Conservation (phyloP, 345 rosid species). For the Salix udensis region DNA sequence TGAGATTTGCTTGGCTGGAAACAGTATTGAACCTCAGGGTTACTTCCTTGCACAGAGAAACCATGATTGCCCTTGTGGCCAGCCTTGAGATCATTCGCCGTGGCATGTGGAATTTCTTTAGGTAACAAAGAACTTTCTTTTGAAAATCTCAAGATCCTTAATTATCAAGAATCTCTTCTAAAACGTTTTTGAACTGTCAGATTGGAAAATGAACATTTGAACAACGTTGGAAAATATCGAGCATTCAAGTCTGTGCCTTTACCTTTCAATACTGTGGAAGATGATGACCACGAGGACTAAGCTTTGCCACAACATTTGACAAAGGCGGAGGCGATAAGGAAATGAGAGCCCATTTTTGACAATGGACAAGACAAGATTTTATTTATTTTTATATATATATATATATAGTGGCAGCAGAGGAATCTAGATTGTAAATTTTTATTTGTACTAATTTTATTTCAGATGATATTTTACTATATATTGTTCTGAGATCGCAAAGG, state of each 20-base stretch:
- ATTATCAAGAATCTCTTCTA: background rate
- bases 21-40: conserved; percentile 42
- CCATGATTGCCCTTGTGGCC: conserved; percentile 49
- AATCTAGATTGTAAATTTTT: too few relatives aligned
- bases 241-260: conserved; percentile 78
- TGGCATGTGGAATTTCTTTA: conserved; percentile 77
- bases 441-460: too few relatives aligned
- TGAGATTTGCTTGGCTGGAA: conserved; percentile 70
- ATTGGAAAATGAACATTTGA: conserved; percentile 72
- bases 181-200: conserved; percentile 20
- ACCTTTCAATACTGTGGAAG: conserved; percentile 62
- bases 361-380: too few relatives aligned
- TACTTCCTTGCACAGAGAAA: conserved; percentile 34
- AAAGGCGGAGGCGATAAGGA: background rate
- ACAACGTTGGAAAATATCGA: conserved; percentile 61
- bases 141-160: background rate
- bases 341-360: too few relatives aligned
- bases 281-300: conserved; percentile 44
- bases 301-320: background rate
- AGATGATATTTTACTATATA: too few relatives aligned
- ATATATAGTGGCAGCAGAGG: too few relatives aligned
- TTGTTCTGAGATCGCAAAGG: too few relatives aligned
- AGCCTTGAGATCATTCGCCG: conserved; percentile 65
- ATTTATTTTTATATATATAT: too few relatives aligned
- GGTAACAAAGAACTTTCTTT: conserved; percentile 19